Base-by-base conservation (phyloP, 2,329 filamentous ascomycete genomes). In the Cadophora gregata region DNA sequence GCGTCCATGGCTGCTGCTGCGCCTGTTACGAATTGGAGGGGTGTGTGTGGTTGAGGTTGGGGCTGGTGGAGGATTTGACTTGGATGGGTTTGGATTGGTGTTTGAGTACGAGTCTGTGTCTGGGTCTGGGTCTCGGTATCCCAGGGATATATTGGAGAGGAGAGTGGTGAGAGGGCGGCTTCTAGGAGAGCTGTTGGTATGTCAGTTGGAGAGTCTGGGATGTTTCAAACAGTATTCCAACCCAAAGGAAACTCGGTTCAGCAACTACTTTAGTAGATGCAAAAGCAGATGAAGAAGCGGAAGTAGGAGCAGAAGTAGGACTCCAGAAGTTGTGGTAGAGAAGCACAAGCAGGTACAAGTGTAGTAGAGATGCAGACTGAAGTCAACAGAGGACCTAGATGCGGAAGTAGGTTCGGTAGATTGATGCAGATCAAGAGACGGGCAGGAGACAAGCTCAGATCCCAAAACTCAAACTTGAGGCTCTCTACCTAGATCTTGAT, bases 1-100 rank as follows among this genome's bases (percentile, higher is more conserved):
- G 19, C 38, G 58, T 60, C 38, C 58, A 60, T 60, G 58, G n/a
- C 25, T 33, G 31, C 31, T n/a, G n/a, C n/a, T n/a, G n/a, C n/a
- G n/a, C n/a, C n/a, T n/a, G n/a, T n/a, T 45, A 27, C 42, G 16
- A 60, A 60, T 47, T 27, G 58, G 42, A 47, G 19, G 9, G 36
- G 25, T 21, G 53, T 38, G 5, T 58, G 31, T 12, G 38, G 27
- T 4, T 47, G 58, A 2, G 58, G 19, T 47, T 60, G 58, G 4
- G 58, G 36, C 21, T 60, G 14, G 25, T 33, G 58, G 24, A 42
- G 33, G 5, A 38, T 10, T 24, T 31, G 36, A 29, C 19, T 42
- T 6, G 24, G 48, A 12, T 29, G n/a, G n/a, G n/a, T n/a, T n/a
- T n/a, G n/a, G n/a, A n/a, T n/a, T n/a, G n/a, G n/a, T n/a, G n/a